Conservation (phyloP, 495 filamentous ascomycete genomes). For the Penicillium samsonianum region DNA sequence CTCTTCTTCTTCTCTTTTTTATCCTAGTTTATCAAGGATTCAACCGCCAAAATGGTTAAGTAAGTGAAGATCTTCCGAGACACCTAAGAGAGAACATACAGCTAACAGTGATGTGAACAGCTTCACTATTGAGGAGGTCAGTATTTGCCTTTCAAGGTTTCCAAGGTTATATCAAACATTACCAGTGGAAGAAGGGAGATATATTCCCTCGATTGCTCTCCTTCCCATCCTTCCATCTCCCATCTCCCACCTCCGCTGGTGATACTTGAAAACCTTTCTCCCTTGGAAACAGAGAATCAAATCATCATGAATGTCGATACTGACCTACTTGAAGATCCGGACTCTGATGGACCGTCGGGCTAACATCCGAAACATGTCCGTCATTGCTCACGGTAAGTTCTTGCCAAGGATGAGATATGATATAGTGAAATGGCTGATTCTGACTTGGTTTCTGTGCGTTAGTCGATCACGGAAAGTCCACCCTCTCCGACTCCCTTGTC, state of each 20-base stretch:
- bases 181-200: background rate
- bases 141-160: conserved; percentile 18
- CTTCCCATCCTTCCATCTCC: background rate
- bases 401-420: background rate
- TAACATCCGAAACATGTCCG: conserved; percentile 99
- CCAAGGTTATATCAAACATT: background rate
- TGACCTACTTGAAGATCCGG: conserved; percentile 69
- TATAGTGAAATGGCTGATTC: background rate
- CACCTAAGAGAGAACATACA: background rate
- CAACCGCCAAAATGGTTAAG: conserved; percentile 98
- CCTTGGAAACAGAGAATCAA: background rate
- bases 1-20: conserved; percentile 35
- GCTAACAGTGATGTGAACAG: conserved; percentile 53
- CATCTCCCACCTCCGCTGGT: background rate
- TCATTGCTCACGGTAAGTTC: conserved; percentile 91
- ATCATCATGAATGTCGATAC: background rate
- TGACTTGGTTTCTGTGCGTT: conserved; percentile 15
- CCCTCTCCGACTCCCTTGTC: conserved; percentile 97
- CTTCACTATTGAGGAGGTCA: conserved; percentile 97
- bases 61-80: conserved; percentile 59
- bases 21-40: conserved; percentile 50
- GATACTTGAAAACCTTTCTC: background rate
- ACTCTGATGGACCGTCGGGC: conserved; percentile 93
- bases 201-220: background rate
- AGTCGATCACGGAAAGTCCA: conserved; percentile 99